Evolutionary conservation across 768 basidiomycete genomes (phyloP).

Genomic region (Lactarius deliciosus): DNA sequence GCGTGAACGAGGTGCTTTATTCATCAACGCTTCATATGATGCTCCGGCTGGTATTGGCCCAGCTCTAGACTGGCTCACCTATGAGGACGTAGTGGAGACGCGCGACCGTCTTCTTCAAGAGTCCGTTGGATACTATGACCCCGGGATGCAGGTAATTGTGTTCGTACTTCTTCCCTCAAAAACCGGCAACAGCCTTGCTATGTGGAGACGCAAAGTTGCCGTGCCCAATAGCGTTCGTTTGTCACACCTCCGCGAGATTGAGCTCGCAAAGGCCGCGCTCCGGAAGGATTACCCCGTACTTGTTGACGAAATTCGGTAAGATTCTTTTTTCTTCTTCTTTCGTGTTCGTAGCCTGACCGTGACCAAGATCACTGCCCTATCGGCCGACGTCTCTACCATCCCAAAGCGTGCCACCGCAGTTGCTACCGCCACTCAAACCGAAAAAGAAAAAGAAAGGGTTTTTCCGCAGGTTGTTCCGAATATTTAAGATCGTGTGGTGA

Average conservation of each 20-base stretch:
- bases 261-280: constrained; percentile 27
- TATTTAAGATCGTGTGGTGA: constrained; percentile 29
- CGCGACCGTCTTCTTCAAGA: constrained; percentile 30
- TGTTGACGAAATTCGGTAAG: constrained; percentile 28
- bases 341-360: neutral
- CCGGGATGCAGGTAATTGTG: constrained; percentile 23
- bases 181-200: constrained; percentile 31
- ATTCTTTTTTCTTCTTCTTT: neutral
- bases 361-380: constrained; percentile 19
- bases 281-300: constrained; percentile 26
- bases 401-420: neutral
- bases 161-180: constrained; percentile 31
- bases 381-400: constrained; percentile 7
- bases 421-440: constrained; percentile 1
- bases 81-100: constrained; percentile 26
- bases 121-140: constrained; percentile 30
- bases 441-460: constrained; percentile 31
- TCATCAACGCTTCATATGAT: constrained; percentile 28
- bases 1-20: constrained; percentile 29
- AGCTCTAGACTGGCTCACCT: constrained; percentile 28
- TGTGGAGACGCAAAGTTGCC: constrained; percentile 30
- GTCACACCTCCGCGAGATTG: constrained; percentile 22
- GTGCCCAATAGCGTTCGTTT: constrained; percentile 26
- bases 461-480: constrained; percentile 27
- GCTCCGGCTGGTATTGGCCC: constrained; percentile 5